phyloP scores from a whole-genome alignment of 108 stramenopile genomes.

The Nitzschia sp. region DNA sequence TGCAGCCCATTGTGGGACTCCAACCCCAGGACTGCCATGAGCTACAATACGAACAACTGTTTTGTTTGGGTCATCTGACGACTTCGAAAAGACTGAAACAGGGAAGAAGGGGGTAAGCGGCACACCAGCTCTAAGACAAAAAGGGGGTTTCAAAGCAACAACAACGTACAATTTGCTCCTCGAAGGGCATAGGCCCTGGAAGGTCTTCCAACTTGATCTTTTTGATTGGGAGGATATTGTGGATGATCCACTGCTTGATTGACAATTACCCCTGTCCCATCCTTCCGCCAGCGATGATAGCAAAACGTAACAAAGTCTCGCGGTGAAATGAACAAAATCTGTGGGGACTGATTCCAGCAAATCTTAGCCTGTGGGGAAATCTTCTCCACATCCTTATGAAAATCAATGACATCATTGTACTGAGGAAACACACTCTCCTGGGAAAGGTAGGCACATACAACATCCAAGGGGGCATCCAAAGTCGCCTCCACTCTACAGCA shows the following conservation, averaged over 20 bases:
- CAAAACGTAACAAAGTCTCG: slow-evolving; percentile 85
- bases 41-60: slow-evolving; percentile 64
- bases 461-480: slow-evolving; percentile 81
- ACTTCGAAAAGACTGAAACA: slow-evolving; percentile 52
- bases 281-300: slow-evolving; percentile 77
- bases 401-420: slow-evolving; percentile 77
- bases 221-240: slow-evolving; percentile 47
- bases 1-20: slow-evolving; percentile 56
- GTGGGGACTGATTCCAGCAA: slow-evolving; percentile 72
- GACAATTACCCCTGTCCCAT: slow-evolving; percentile 80
- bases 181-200: slow-evolving; percentile 82
- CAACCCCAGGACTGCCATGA: slow-evolving; percentile 48
- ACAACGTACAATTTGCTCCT: slow-evolving; percentile 66
- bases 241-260: slow-evolving; percentile 81
- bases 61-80: slow-evolving; percentile 76
- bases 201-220: slow-evolving; percentile 55
- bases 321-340: slow-evolving; percentile 80
- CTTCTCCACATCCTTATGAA: slow-evolving; percentile 58
- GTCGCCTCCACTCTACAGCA: slow-evolving; percentile 68
- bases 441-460: slow-evolving; percentile 74
- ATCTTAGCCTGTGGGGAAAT: slow-evolving; percentile 65
- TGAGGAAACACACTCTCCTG: slow-evolving; percentile 51
- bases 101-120: slow-evolving; percentile 2
- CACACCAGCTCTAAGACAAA: background rate
- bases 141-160: background rate